Base-by-base conservation (phyloP, 2,329 filamentous ascomycete genomes). In the Sporothrix pallida region DNA sequence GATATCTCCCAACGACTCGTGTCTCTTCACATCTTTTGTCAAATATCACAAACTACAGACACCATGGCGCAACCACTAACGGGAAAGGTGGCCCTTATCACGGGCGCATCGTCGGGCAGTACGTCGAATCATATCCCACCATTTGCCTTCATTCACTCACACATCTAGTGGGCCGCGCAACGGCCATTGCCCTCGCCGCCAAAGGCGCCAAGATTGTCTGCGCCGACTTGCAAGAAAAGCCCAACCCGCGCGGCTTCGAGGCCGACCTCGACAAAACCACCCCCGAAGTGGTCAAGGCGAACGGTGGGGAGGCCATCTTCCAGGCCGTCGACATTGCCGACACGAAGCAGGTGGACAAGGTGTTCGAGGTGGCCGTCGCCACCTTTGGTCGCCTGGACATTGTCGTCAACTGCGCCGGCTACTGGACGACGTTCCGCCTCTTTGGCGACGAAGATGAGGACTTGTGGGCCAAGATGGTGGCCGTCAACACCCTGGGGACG, bases 331-430 rank as follows among this genome's bases (percentile, higher is more conserved):
- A 54, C 50, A 54, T 54, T 20, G 50, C 50, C 50, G 50, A 54
- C 6, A 17, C n/a, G 3, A 17, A 15, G 7, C 50, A 54, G 50
- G 50, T 54, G 17, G 50, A 54, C 12, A 17, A 15, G 5, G 50
- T n/a, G 0, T 54, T 54, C 50, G 15, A 15, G 12, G 7, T 7
- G 12, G n/a, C 50, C 1, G 15, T 54, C 15, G 13, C 15, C 15
- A 54, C 50, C 6, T 54, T n/a, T 17, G 50, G 50, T 4, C 50
- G 50, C 15, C 50, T 54, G 0, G 50, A 54, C 15, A 54, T 54
- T 20, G 50, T 54, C 50, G 15, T 54, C 50, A 54, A 54, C 50
- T 54, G 50, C 50, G 50, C 50, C 50, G 50, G 50, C 50, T 54
- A 54, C 15, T 54, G 50, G 50, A 54, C 50, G 2, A 54, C 50